Percentiles rank a stretch among this genome's conserved stretches.
These are phyloP conservation scores for Phoma sp. DNA, from an alignment of 2,329 filamentous ascomycete species.

Conservation along the genomic window DNA sequence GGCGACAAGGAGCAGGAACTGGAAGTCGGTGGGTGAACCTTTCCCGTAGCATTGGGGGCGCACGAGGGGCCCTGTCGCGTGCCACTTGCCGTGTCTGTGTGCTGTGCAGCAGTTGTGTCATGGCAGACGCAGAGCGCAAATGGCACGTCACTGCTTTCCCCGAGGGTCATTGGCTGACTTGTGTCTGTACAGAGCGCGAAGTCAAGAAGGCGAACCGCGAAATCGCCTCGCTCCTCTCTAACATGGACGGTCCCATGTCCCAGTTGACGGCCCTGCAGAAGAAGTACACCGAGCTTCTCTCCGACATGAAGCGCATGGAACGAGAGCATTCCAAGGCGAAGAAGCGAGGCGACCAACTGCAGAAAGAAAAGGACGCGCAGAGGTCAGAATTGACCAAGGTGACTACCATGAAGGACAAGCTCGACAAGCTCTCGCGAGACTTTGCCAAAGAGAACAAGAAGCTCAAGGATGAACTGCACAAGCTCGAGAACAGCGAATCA, in stretches of 20 bases:
- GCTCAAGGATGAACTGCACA: conserved; percentile 91
- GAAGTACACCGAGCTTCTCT: conserved; percentile 87
- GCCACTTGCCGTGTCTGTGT: conserved; percentile 4
- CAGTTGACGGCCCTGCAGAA: conserved; percentile 91
- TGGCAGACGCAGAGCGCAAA: background rate
- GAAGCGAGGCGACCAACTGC: conserved; percentile 89
- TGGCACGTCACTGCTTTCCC: conserved; percentile 3
- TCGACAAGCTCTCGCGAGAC: conserved; percentile 95
- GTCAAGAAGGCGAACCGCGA: conserved; percentile 94
- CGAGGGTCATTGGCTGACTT: conserved; percentile 35
- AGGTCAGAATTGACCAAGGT: conserved; percentile 90
- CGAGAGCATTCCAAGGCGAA: conserved; percentile 95
- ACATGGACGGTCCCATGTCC: conserved; percentile 89
- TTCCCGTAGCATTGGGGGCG: conserved; percentile 3
- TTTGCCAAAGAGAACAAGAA: conserved; percentile 98
- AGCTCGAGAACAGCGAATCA: conserved; percentile 84
- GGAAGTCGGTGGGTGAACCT: conserved; percentile 76
- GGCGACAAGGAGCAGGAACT: conserved; percentile 94
- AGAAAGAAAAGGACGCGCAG: conserved; percentile 94
- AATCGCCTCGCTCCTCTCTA: conserved; percentile 80
- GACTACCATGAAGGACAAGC: conserved; percentile 88
- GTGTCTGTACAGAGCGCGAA: conserved; percentile 74
- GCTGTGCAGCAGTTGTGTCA: conserved; percentile 6
- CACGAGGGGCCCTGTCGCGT: conserved; percentile 10
- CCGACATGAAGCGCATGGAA: conserved; percentile 95